These are phyloP conservation scores for Fragaria nilgerrensis DNA, from an alignment of 306 rosid species.

Conservation along the genomic window DNA sequence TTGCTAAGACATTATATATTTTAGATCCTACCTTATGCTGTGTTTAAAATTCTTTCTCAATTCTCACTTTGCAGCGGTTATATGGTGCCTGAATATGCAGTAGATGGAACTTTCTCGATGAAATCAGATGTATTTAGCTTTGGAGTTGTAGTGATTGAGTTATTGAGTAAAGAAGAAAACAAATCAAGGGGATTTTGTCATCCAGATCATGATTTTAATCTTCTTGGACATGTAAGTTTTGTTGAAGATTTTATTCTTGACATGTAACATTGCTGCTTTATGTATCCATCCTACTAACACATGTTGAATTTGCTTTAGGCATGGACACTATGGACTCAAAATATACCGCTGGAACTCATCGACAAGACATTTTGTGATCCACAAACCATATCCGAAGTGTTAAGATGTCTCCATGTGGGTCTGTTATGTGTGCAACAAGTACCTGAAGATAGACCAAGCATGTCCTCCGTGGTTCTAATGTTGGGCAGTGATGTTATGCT, in stretches of 20 bases:
- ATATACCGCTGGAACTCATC: constrained; percentile 1
- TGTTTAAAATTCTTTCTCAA: background rate
- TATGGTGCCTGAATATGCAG: constrained; percentile 46
- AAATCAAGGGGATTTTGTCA: constrained; percentile 14
- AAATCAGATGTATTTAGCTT: constrained; percentile 46
- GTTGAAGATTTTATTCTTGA: too few relatives aligned
- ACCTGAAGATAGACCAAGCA: constrained; percentile 30
- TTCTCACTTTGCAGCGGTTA: constrained; percentile 38
- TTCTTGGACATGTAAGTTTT: constrained; percentile 27
- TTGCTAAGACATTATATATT: too few relatives aligned
- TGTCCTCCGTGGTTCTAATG: constrained; percentile 8
- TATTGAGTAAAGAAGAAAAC: constrained; percentile 31
- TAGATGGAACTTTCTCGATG: constrained; percentile 39
- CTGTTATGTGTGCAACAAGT: constrained; percentile 22
- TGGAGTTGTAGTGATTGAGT: constrained; percentile 40
- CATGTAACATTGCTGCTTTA: background rate
- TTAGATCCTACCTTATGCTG: background rate
- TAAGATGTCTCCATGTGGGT: constrained; percentile 21
- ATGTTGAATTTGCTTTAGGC: constrained; percentile 12
- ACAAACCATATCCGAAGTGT: background rate
- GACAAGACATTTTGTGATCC: constrained; percentile 7
- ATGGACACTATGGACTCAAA: constrained; percentile 29
- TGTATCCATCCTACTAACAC: background rate
- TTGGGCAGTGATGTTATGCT: constrained; percentile 14
- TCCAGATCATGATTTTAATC: constrained; percentile 18